Evolutionary conservation across 2,329 filamentous ascomycete genomes (phyloP).

Genomic region (Fusarium chlamydosporum): DNA sequence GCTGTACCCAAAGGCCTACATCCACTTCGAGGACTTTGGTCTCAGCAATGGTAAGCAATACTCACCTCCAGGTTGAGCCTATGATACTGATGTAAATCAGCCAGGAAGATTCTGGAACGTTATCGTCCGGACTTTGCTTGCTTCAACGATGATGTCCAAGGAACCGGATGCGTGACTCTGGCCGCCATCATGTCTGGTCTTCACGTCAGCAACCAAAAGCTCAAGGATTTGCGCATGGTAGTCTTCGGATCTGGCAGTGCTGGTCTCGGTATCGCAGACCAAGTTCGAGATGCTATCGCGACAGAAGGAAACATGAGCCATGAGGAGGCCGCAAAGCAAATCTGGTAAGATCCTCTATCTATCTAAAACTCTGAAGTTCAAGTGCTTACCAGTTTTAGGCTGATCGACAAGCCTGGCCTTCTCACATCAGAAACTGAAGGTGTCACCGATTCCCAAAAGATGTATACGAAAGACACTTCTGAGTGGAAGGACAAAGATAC

Average conservation of each 20-base stretch:
- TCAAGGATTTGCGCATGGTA: slow-evolving; percentile 78
- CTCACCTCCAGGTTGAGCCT: neutral
- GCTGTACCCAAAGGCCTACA: slow-evolving; percentile 82
- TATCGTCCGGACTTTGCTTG: slow-evolving; percentile 82
- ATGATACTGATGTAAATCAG: slow-evolving; percentile 53
- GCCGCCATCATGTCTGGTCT: slow-evolving; percentile 84
- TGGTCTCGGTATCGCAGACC: slow-evolving; percentile 87
- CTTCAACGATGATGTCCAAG: slow-evolving; percentile 94
- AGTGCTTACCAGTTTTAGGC: slow-evolving; percentile 62
- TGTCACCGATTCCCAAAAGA: slow-evolving; percentile 73
- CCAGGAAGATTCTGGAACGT: slow-evolving; percentile 79
- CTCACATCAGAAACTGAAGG: slow-evolving; percentile 74
- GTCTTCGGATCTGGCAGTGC: slow-evolving; percentile 87
- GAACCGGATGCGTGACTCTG: slow-evolving; percentile 88
- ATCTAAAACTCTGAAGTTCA: neutral
- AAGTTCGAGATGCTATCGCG: slow-evolving; percentile 83
- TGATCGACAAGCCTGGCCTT: slow-evolving; percentile 85
- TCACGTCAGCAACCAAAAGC: slow-evolving; percentile 74
- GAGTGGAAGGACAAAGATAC: slow-evolving; percentile 73
- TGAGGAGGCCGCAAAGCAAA: slow-evolving; percentile 82
- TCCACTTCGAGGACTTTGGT: slow-evolving; percentile 93
- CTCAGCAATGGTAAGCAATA: slow-evolving; percentile 71
- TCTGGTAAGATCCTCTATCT: slow-evolving; percentile 69
- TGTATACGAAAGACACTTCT: slow-evolving; percentile 73
- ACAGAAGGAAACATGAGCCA: slow-evolving; percentile 75